A percentile compares a stretch with the other conserved stretches of the same genome.
These are phyloP conservation scores for Gloeopeniophorella convolvens DNA, from an alignment of 768 basidiomycete species.

Conservation along the genomic window DNA sequence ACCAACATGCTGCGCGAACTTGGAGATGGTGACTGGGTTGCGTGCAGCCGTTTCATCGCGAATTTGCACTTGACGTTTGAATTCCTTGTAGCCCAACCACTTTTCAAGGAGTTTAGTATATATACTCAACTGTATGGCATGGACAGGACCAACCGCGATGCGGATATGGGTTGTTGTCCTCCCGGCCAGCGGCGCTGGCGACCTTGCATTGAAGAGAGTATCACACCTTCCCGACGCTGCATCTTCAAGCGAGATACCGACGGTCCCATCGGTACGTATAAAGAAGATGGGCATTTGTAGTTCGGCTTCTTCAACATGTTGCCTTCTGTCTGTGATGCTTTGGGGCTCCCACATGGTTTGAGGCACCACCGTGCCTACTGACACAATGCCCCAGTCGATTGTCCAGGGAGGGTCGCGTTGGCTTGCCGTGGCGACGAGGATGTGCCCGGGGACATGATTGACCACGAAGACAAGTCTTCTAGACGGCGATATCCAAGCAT, in stretches of 20 bases:
- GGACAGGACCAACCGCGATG: conserved; percentile 7
- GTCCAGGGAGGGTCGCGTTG: neutral
- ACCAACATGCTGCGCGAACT: conserved; percentile 2
- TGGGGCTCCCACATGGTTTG: conserved; percentile 8
- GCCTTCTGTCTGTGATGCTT: neutral
- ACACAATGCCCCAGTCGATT: neutral
- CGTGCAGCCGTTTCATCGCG: conserved; percentile 1
- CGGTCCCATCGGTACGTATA: neutral
- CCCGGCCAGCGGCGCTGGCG: neutral
- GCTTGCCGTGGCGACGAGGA: no score
- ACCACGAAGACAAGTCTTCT: neutral
- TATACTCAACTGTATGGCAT: no score
- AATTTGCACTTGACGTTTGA: conserved; percentile 7
- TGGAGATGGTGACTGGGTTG: neutral
- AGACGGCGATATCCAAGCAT: neutral
- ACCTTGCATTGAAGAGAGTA: neutral
- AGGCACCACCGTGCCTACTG: conserved; percentile 6
- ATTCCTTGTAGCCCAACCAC: conserved; percentile 13
- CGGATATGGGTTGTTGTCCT: conserved; percentile 7
- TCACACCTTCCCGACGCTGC: neutral
- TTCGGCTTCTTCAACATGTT: conserved; percentile 1
- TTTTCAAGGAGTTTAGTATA: no score
- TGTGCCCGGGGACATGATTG: neutral
- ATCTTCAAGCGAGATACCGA: conserved; percentile 6
- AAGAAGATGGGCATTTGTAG: conserved; percentile 14